A percentile compares a stretch with the other conserved stretches of the same genome.
phyloP scores from a whole-genome alignment of 768 basidiomycete species.

The Kwoniella newhampshirensis region DNA sequence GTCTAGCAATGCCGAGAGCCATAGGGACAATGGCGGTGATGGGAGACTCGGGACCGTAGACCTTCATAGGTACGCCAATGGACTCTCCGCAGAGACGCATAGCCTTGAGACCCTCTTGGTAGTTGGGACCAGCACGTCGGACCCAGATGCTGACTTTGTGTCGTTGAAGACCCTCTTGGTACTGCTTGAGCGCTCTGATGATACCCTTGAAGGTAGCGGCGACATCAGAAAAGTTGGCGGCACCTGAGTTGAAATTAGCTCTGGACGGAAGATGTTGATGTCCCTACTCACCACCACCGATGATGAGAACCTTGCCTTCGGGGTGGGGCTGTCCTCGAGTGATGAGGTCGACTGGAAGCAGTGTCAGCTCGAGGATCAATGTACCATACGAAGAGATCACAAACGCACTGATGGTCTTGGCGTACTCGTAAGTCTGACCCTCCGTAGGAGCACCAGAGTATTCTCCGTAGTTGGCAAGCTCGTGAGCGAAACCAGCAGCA shows the following conservation, averaged over 20 bases:
- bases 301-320: conserved; percentile 97
- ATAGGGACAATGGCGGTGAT: conserved; percentile 98
- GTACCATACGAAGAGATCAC: no score
- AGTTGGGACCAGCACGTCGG: conserved; percentile 97
- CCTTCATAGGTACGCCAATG: conserved; percentile 93
- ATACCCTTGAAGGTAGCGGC: conserved; percentile 99
- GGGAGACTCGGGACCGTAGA: conserved; percentile 97
- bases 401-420: conserved; percentile 97
- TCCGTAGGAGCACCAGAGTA: conserved; percentile 98
- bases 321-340: conserved; percentile 77
- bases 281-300: conserved; percentile 99
- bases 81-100: conserved; percentile 95
- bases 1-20: conserved; percentile 76
- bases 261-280: no score
- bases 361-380: conserved; percentile 33
- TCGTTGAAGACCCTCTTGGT: conserved; percentile 75
- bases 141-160: conserved; percentile 93
- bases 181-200: conserved; percentile 93
- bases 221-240: conserved; percentile 98
- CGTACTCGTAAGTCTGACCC: conserved; percentile 98
- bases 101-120: conserved; percentile 97
- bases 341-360: conserved; percentile 94
- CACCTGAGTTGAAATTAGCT: conserved; percentile 98
- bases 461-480: conserved; percentile 99
- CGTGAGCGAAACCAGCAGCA: conserved; percentile 92